Base-by-base conservation (phyloP, 2,329 filamentous ascomycete species). In the Immersiporthe knoxdaviesiana region DNA sequence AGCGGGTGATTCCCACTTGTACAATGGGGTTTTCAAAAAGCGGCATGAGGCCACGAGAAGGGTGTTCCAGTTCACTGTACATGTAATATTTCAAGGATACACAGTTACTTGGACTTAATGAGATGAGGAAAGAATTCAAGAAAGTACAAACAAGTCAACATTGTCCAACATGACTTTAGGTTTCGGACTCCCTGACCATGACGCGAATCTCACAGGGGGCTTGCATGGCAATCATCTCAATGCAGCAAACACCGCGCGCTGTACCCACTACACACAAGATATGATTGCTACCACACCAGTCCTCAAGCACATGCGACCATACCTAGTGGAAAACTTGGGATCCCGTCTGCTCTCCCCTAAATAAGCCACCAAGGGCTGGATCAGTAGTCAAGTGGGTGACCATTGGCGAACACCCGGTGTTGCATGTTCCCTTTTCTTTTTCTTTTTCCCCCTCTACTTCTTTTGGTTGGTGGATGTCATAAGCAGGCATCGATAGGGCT, bases 341-440 rank as follows among this genome's bases (percentile, higher is more conserved):
- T 62, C 59, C 37, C 59, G 59, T 62, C 59, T 27, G 59, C 59
- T 62, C 59, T 44, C 59, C 37, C 59, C 59, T 62, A 44, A 62
- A 44, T 62, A 62, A 62, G 59, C 59, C 59, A 16, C 37, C 14
- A 62, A 62, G 59, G 59, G 60, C 39, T 18, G 60, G 60, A 62
- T 47, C 32, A 47, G 37, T 47, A 62, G 39, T 62, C 41, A 50
- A 35, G 61, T 63, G 61, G 61, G 61, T 63, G 61, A 63, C 61
- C 61, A 63, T 63, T 63, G 41, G 61, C 61, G 61, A 63, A 63
- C 50, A 63, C 61, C 61, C 61, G 61, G 61, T 63, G 61, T 63
- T 63, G 61, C 41, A 63, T 50, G 61, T 63, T 63, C 37, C n/a
- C 21, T 14, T 14, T 41, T 30, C 10, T 41, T 24, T 12, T 16